Base-by-base conservation (phyloP, 2,329 filamentous ascomycete species). In the Emericellopsis atlantica region DNA sequence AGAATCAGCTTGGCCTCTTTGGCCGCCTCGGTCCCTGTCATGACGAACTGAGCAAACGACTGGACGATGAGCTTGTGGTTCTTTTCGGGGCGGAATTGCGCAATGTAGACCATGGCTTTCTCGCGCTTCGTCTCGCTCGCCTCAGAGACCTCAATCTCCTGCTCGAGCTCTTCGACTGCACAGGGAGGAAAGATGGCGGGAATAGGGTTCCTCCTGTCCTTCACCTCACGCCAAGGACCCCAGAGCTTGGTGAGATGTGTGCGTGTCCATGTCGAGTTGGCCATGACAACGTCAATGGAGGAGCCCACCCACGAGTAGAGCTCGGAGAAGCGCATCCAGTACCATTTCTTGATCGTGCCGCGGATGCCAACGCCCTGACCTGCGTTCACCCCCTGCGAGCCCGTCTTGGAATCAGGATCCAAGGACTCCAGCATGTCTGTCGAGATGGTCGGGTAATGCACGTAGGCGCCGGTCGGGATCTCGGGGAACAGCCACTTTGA, bases 391-490 rank as follows among this genome's bases (percentile, higher is more conserved):
- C 90, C 84, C 61, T 76, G 81, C 42, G 58, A 59, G 12, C 79
- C 83, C 37, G 68, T 73, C 29, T 61, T 46, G 2, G 69, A 73
- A 8, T 57, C 59, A 8, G 83, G 76, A 49, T 88, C 76, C 5
- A 95, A 76, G 15, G 85, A 90, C 18, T 78, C 74, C 4, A 98
- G 76, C 92, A 98, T 98, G 54, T 98, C 92, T 39, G 88, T 98
- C 4, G 89, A 95, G 41, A 98, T 98, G 42, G 90, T 96, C 1
- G 92, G 92, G 57, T 96, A 98, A 64, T 98, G 92, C 1, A 96
- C 89, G 56, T 98, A 98, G 40, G 92, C 89, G 36, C 77, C 88
- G 0, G 88, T 95, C 0, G 90, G 85, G 2, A 95, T 74, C 31
- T 65, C 60, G 0, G 75, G 82, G 55, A 96, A 96, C 21, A 96